Evolutionary conservation across 805 yeast species (phyloP), one percentile per base, ranked within the genome.

Genomic region (Yamadazyma endophytica): DNA sequence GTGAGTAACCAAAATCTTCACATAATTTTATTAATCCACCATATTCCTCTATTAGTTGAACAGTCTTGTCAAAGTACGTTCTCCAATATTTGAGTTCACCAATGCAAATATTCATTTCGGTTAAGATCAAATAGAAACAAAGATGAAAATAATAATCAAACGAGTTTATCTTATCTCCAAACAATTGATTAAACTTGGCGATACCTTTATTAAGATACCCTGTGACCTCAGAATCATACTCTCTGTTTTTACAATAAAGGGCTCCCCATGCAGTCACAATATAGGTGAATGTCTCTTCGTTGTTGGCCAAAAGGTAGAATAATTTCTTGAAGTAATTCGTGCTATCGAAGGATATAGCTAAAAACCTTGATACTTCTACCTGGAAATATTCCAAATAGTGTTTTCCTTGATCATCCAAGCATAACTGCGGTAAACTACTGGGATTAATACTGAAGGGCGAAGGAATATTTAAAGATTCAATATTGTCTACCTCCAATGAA

Each of bases 231-330:
- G 28, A 31, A 17, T 37, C 37, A 17, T 17, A 33, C 8, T 28
- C 24, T n/a, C 14, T 26, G 13, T 28, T 19, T 20, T 42, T 42
- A 8, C 29, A 22, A 22, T 31, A 42, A 11, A 42, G 26, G 5
- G 47, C 58, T 3, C 59, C 59, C 59, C 59, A 54, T 4, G 56
- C 54, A 1, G 53, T 40, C 11, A 54, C 19, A 4, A 48, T 40
- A 31, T 46, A 36, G 18, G 44, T 43, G 20, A 52, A 36, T 1
- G 49, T 31, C 22, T 44, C 51, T 28, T 50, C 49, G 13, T 29
- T 24, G 7, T 36, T 26, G 6, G 52, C 49, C 4, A 49, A 24
- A 7, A 34, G 26, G 28, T 40, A 39, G 20, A 49, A 54, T 2
- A 57, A 47, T 19, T 46, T 44, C 23, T 49, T 29, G 23, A 54